Evolutionary conservation across 176 grass and related monocot species (phyloP).

Genomic region (Zizania latifolia): DNA sequence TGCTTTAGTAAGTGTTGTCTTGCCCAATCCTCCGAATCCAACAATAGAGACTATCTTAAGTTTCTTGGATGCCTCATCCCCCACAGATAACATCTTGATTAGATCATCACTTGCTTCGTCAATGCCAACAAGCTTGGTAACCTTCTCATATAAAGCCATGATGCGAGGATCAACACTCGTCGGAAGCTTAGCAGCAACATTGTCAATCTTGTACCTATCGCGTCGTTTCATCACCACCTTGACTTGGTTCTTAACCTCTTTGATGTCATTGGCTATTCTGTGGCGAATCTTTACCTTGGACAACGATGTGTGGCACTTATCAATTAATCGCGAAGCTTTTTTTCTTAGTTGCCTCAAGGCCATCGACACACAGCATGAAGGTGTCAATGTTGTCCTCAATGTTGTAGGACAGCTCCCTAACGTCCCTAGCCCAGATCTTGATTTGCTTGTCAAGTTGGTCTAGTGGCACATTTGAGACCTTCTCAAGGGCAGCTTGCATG

Average conservation of each 20-base stretch:
- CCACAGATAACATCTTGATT: not conserved
- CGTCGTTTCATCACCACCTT: not conserved
- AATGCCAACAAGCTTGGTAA: not conserved
- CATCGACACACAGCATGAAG: not conserved
- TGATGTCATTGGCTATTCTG: not conserved
- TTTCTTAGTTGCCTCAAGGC: not conserved
- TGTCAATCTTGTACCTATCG: not conserved
- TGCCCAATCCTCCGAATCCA: not conserved
- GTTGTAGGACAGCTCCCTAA: not conserved
- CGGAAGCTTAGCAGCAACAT: no score
- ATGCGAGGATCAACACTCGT: not conserved
- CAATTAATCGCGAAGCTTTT: not conserved
- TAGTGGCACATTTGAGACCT: not conserved
- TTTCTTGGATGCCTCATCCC: not conserved
- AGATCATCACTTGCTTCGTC: not conserved
- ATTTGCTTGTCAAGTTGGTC: not conserved
- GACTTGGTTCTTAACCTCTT: not conserved
- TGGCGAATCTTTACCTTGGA: not conserved
- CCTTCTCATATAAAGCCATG: not conserved
- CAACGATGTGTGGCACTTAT: not conserved
- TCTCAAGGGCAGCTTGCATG: not conserved
- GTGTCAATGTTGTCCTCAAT: not conserved
- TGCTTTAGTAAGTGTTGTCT: constrained; percentile 14
- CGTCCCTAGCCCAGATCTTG: not conserved
- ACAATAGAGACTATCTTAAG: not conserved